Evolutionary conservation across 1,284 basidiomycete genomes (phyloP), one percentile per base, ranked within the genome.

Genomic region (Sanghuangporus baumii): DNA sequence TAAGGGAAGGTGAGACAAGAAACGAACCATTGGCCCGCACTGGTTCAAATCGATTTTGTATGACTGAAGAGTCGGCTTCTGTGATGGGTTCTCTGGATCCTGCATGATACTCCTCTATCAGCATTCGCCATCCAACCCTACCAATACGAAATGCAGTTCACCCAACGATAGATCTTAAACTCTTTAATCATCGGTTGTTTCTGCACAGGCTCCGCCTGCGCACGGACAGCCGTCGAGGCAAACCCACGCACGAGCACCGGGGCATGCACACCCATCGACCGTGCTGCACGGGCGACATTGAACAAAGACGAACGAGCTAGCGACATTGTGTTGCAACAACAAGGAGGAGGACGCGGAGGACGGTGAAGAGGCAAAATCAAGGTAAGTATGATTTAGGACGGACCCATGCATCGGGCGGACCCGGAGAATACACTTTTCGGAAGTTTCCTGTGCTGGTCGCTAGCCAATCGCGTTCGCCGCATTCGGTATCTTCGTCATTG

Each of bases 91-190:
- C 76, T 98, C 96, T 34, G 96, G 97, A 80, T 98, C 96, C 94
- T 94, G 41, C 57, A 26, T 12, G 37, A 43, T 38, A 51, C 57
- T 31, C 38, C 12, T 61, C 37, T 31, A 57, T 18, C 52, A 54
- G 52, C 20, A 20, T 50, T 14, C n/a, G 23, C 36, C 47, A 34
- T 14, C 16, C 43, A 5, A 46, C 14, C 12, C 2, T 18, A 11
- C 1, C 9, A 46, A 3, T 14, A 6, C 43, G 20, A 46, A 18
- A 31, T 16, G 61, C 37, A 26, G 79, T 85, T 61, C 62, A 93
- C 92, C 94, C 94, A 97, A 74, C 94, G 90, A 79, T 98, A 98
- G 69, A 97, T 94, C 83, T 95, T 93, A 82, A 98, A 96, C 76
- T 92, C 88, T 80, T 97, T 97, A 66, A 79, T 74, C 65, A 78